A percentile compares a stretch with the other conserved stretches of the same genome.
Evolutionary conservation across 768 basidiomycete species (phyloP).

Genomic region (Naganishia onofrii): DNA sequence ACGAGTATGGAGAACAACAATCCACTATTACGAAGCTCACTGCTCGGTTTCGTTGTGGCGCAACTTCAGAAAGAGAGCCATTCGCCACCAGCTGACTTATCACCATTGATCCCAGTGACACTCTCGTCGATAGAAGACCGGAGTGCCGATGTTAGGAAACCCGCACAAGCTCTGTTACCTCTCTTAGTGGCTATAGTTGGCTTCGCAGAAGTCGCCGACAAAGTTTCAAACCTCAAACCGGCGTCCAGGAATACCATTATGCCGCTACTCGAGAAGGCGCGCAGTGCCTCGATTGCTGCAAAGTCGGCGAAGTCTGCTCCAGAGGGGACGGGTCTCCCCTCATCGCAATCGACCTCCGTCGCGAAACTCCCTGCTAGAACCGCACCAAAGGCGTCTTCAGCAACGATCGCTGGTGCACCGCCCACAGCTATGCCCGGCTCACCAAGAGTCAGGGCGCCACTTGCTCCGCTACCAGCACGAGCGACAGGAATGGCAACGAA

Average conservation of each 20-base stretch:
- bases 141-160: constrained; percentile 85
- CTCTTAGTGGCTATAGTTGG: constrained; percentile 70
- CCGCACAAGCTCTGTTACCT: constrained; percentile 77
- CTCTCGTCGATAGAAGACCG: constrained; percentile 85
- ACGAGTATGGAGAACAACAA: constrained; percentile 77
- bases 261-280: constrained; percentile 82
- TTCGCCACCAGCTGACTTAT: constrained; percentile 62
- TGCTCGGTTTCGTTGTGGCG: constrained; percentile 48
- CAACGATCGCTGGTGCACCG: not conserved
- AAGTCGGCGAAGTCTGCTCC: constrained; percentile 35
- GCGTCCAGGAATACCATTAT: constrained; percentile 79
- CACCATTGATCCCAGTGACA: constrained; percentile 63
- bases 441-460: constrained; percentile 34
- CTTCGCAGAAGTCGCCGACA: constrained; percentile 78
- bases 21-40: constrained; percentile 71
- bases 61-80: constrained; percentile 56
- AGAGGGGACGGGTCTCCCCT: constrained; percentile 29
- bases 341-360: constrained; percentile 38
- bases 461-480: constrained; percentile 23
- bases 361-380: constrained; percentile 18
- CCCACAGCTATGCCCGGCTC: constrained; percentile 28
- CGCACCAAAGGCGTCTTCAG: not conserved
- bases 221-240: constrained; percentile 82
- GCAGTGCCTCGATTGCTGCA: constrained; percentile 52
- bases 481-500: constrained; percentile 56